Evolutionary conservation across 495 filamentous ascomycete species (phyloP).

Genomic region (Neurospora sp.): DNA sequence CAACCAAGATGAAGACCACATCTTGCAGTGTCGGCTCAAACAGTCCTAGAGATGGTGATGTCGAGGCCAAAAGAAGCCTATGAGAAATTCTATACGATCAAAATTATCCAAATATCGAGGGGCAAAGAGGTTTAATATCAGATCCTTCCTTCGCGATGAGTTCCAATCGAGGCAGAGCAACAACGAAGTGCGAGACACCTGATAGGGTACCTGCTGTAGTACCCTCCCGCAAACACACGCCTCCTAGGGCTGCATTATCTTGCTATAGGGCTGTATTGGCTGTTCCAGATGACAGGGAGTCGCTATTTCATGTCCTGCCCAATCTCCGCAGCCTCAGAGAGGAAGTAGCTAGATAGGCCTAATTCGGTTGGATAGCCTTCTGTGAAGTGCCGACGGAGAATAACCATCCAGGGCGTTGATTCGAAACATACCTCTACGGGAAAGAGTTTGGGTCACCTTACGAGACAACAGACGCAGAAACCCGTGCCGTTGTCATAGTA

Average conservation of each 20-base stretch:
- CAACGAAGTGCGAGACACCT: neutral
- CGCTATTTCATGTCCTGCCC: neutral
- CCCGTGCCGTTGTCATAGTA: neutral
- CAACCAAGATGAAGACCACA: conserved; percentile 18
- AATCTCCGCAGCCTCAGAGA: neutral
- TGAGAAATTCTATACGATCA: neutral
- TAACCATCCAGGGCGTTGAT: neutral
- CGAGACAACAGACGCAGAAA: neutral
- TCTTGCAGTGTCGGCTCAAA: conserved; percentile 8
- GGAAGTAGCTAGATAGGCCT: neutral
- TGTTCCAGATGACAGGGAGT: neutral
- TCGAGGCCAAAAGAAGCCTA: neutral
- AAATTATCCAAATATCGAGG: neutral
- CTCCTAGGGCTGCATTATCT: neutral
- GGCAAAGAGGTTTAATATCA: neutral
- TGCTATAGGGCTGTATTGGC: neutral
- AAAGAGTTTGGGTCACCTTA: neutral
- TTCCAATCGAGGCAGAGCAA: neutral
- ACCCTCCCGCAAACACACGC: neutral
- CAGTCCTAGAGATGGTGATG: neutral
- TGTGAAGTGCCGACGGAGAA: neutral
- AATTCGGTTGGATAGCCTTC: neutral
- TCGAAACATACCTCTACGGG: neutral
- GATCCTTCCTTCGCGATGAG: neutral
- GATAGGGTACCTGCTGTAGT: neutral